A percentile compares a stretch with the other conserved stretches of the same genome.
phyloP scores from a whole-genome alignment of 192 early-diverging fungal species.

The Allomyces arbusculus region DNA sequence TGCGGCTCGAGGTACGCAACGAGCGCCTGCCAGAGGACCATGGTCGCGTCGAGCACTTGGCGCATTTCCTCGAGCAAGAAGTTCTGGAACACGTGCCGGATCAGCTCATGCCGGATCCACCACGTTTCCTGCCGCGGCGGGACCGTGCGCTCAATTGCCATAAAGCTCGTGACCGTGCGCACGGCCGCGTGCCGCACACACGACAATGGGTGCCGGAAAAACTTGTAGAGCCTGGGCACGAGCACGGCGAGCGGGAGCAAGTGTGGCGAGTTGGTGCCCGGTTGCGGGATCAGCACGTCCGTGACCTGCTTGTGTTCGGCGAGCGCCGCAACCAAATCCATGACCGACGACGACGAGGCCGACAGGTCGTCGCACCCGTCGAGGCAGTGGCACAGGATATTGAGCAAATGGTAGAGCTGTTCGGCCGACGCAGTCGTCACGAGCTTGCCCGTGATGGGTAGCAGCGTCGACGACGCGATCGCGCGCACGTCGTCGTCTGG shows the following conservation, averaged over 20 bases:
- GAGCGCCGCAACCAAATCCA: conserved; percentile 77
- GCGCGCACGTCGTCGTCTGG: conserved; percentile 86
- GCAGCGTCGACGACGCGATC: conserved; percentile 70
- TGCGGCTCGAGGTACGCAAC: conserved; percentile 11
- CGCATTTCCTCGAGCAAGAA: conserved; percentile 63
- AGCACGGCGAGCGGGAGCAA: conserved; percentile 16
- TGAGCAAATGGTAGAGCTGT: conserved; percentile 51
- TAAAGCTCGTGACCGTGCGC: conserved; percentile 54
- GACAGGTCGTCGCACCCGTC: conserved; percentile 82
- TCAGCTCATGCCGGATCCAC: conserved; percentile 34
- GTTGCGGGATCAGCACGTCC: conserved; percentile 18
- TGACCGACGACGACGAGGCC: conserved; percentile 70
- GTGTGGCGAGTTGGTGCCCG: neutral
- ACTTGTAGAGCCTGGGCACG: conserved; percentile 78
- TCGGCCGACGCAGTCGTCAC: conserved; percentile 40
- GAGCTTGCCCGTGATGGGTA: conserved; percentile 66
- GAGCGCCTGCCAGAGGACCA: conserved; percentile 46
- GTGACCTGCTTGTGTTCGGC: conserved; percentile 36
- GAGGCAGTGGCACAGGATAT: conserved; percentile 69
- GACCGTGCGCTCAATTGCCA: conserved; percentile 30
- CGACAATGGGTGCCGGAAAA: conserved; percentile 78
- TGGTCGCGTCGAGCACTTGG: conserved; percentile 30
- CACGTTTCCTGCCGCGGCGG: conserved; percentile 18
- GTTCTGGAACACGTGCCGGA: conserved; percentile 77
- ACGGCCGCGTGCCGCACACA: conserved; percentile 67